Percentiles rank a stretch among this genome's conserved stretches.
Conservation (phyloP, 2,329 filamentous ascomycete genomes). For the Penicillium glabrum region DNA sequence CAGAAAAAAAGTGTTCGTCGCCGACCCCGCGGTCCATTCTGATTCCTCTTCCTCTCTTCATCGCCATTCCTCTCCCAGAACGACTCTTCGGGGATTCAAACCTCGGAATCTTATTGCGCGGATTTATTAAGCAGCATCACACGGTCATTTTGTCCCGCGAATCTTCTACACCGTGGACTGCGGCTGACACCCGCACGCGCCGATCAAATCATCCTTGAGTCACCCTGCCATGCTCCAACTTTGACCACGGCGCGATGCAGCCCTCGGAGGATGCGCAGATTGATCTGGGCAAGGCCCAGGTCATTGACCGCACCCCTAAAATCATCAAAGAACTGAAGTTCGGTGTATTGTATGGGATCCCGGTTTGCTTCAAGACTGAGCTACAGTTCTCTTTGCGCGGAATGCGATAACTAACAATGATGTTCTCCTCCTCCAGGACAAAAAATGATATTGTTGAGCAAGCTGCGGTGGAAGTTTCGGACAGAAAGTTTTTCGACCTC, state of each 20-base stretch:
- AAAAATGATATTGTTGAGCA: conserved; percentile 95
- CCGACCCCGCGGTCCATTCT: conserved; percentile 22
- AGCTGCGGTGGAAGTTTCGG: conserved; percentile 90
- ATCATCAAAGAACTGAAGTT: conserved; percentile 93
- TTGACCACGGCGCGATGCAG: conserved; percentile 41
- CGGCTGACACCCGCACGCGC: conserved; percentile 19
- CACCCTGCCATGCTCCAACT: conserved; percentile 37
- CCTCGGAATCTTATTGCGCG: not conserved
- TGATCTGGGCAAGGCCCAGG: conserved; percentile 72
- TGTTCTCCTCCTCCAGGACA: conserved; percentile 55
- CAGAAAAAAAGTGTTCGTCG: conserved; percentile 34
- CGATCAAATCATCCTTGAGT: conserved; percentile 26
- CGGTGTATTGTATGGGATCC: conserved; percentile 70
- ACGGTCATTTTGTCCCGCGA: not conserved
- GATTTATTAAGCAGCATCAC: not conserved
- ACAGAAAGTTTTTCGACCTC: conserved; percentile 89
- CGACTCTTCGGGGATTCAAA: not conserved
- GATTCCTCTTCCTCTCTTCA: conserved; percentile 12
- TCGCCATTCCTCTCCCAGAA: not conserved
- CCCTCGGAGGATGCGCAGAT: conserved; percentile 47
- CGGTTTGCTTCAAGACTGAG: not conserved
- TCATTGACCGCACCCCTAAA: conserved; percentile 84
- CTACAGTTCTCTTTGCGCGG: conserved; percentile 2
- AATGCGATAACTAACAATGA: conserved; percentile 17
- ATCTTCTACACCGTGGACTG: conserved; percentile 2